Evolutionary conservation across 352 stramenopile species (phyloP), one percentile per base, ranked within the genome.

Genomic region (Aphanomyces stellatus): DNA sequence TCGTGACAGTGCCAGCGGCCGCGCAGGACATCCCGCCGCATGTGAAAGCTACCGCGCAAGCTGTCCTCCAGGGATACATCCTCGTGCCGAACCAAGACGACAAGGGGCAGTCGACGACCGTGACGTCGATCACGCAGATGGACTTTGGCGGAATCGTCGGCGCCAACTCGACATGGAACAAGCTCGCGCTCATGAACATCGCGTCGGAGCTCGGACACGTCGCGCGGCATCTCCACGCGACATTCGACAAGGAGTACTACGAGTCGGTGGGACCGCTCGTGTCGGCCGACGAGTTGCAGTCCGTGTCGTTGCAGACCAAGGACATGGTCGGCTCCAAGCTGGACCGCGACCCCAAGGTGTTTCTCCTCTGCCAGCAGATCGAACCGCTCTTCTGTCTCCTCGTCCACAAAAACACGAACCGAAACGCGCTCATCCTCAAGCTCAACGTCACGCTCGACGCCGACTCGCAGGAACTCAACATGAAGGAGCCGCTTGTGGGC

Each of bases 41-140:
- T 6, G 49, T 57, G 25, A 57, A 22, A 15, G 25, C 49, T 17
- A 37, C 49, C 17, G 49, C 49, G 6, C 25, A 90, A 41, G 88
- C 77, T 57, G 77, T 92, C 66, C 67, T 90, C 4, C 79, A 80
- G 3, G 81, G 83, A 24, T 92, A 79, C 77, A 56, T 90, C 42
- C 78, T 91, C 48, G 75, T 75, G 6, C 77, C 88, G 48, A 79
- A 87, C 24, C n/a, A n/a, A n/a, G n/a, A n/a, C n/a, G n/a, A n/a
- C n/a, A n/a, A n/a, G n/a, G n/a, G n/a, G n/a, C n/a, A n/a, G n/a
- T 81, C 79, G 1, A 90, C 80, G 51, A 81, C 72, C 0, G 79
- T 90, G 11, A 90, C 80, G 25, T 89, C 81, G 83, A n/a, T 92
- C n/a, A 82, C 88, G 75, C 80, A 92, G 60, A 77, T 72, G 28